Percentiles rank a stretch among this genome's conserved stretches.
Evolutionary conservation across 306 rosid species (phyloP).

Genomic region (Prunus salicina): DNA sequence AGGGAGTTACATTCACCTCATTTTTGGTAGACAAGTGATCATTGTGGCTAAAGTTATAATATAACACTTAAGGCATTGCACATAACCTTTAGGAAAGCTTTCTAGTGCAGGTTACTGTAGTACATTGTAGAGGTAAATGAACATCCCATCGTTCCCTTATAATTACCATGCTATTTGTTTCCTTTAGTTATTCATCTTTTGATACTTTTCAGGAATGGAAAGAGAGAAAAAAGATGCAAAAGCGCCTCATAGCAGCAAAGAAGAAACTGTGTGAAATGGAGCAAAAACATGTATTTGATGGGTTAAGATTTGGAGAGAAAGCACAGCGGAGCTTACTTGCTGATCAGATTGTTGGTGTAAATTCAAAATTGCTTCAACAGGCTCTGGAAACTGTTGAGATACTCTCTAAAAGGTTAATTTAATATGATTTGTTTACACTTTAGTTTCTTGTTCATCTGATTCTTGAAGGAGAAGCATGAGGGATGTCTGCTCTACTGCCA

Average conservation of each 20-base stretch:
- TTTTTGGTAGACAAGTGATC: neutral
- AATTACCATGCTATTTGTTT: neutral
- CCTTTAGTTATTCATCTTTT: conserved; percentile 20
- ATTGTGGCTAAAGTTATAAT: neutral
- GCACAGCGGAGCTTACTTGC: conserved; percentile 75
- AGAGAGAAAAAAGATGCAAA: conserved; percentile 78
- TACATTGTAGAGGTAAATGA: neutral
- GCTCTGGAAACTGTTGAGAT: conserved; percentile 53
- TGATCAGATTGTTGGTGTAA: conserved; percentile 70
- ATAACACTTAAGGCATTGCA: neutral
- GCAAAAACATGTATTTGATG: conserved; percentile 78
- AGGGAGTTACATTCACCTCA: neutral
- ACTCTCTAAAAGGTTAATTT: conserved; percentile 57
- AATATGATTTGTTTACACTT: conserved; percentile 11
- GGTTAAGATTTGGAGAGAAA: conserved; percentile 76
- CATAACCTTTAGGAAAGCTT: neutral
- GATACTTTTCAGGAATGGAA: conserved; percentile 80
- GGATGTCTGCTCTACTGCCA: conserved; percentile 7
- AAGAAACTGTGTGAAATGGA: conserved; percentile 84
- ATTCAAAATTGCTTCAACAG: conserved; percentile 62
- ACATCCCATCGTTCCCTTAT: neutral
- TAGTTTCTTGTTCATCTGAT: conserved; percentile 11
- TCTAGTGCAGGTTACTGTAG: neutral
- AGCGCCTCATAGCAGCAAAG: conserved; percentile 80
- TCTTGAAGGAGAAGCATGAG: neutral